phyloP scores from a whole-genome alignment of 148 eudicot genomes.

The Vaccinium vitisidaea region DNA sequence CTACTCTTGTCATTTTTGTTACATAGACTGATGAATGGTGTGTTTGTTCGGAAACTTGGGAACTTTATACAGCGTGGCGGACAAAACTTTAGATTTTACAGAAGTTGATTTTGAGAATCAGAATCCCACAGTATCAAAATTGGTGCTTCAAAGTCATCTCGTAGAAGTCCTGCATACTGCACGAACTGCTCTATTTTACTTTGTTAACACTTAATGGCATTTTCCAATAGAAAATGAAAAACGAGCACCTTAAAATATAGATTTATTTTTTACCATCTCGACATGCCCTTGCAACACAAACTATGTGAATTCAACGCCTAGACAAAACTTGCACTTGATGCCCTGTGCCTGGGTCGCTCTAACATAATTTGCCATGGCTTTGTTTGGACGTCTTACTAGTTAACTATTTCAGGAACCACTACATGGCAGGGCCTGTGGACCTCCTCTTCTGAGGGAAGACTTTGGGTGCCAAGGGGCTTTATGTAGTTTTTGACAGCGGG shows the following conservation, averaged over 20 bases:
- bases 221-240: neutral
- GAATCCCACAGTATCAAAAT: neutral
- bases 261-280: neutral
- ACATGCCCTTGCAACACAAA: neutral
- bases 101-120: neutral
- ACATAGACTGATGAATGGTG: neutral
- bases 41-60: neutral
- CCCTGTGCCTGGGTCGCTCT: neutral
- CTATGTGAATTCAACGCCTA: neutral
- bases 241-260: neutral
- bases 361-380: neutral
- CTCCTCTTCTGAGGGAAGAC: conserved; percentile 12
- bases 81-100: neutral
- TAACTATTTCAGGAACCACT: conserved; percentile 21
- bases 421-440: conserved; percentile 22
- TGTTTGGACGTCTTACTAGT: neutral
- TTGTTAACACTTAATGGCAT: neutral
- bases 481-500: conserved; percentile 25
- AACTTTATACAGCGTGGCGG: neutral
- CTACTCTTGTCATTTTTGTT: neutral
- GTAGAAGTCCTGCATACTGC: neutral
- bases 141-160: neutral
- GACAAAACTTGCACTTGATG: neutral
- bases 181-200: neutral
- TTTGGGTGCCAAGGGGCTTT: conserved; percentile 4